Evolutionary conservation across 1,284 basidiomycete genomes (phyloP).

Genomic region (Ustanciosporium gigantosporum): DNA sequence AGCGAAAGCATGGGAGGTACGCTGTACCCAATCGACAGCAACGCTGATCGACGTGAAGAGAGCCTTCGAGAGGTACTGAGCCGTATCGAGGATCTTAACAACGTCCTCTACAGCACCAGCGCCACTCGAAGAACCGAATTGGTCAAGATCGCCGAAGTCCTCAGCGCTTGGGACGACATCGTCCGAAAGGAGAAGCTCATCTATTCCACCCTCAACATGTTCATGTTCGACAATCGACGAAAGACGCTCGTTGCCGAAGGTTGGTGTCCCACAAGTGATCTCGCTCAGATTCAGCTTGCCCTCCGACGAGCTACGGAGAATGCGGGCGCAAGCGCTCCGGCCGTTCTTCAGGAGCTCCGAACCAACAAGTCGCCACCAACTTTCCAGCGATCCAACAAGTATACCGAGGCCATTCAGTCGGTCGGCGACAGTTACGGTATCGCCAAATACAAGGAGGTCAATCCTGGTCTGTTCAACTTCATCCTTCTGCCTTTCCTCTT

Average conservation of each 20-base stretch:
- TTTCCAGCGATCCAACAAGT: constrained; percentile 91
- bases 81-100: constrained; percentile 89
- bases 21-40: constrained; percentile 92
- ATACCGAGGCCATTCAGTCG: constrained; percentile 94
- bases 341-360: constrained; percentile 86
- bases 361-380: constrained; percentile 93
- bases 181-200: constrained; percentile 94
- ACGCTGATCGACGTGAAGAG: constrained; percentile 86
- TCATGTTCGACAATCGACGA: constrained; percentile 88
- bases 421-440: constrained; percentile 98
- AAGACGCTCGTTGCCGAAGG: constrained; percentile 97
- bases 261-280: constrained; percentile 93
- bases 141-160: constrained; percentile 79
- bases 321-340: constrained; percentile 86
- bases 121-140: constrained; percentile 81
- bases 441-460: constrained; percentile 93
- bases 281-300: constrained; percentile 81
- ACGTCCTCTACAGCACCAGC: constrained; percentile 70
- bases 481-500: constrained; percentile 98
- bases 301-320: constrained; percentile 92
- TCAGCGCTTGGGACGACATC: constrained; percentile 90
- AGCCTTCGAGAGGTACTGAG: constrained; percentile 84
- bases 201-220: constrained; percentile 65
- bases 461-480: constrained; percentile 91
- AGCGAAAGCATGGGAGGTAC: constrained; percentile 98